Evolutionary conservation across 75 land plant species (phyloP).

Genomic region (Picea sitchensis): DNA sequence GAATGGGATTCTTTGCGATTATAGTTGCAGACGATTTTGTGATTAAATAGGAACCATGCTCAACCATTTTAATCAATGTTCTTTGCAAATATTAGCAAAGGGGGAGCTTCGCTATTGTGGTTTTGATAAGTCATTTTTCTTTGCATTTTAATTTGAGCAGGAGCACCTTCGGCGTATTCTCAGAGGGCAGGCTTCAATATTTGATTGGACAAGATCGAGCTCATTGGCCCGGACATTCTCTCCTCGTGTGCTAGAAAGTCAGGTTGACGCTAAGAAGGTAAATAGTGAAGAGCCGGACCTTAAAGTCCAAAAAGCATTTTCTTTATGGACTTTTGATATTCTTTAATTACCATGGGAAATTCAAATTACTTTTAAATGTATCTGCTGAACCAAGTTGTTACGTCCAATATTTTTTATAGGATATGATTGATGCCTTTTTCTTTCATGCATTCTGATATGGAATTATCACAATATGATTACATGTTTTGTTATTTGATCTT

Average conservation of each 20-base stretch:
- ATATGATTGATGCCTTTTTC: not conserved
- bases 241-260: conserved; percentile 91
- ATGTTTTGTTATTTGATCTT: not conserved
- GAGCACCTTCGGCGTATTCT: conserved; percentile 93
- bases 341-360: too few relatives aligned
- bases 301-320: not conserved
- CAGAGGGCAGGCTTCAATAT: conserved; percentile 87
- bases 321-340: not conserved
- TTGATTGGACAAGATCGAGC: conserved; percentile 88
- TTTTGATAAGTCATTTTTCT: not conserved
- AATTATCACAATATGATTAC: not conserved
- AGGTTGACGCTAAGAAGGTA: conserved; percentile 98
- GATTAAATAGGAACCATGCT: too few relatives aligned
- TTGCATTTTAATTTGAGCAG: conserved; percentile 26
- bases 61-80: not conserved
- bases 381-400: not conserved
- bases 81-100: not conserved
- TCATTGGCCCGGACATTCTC: conserved; percentile 92
- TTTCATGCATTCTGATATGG: not conserved
- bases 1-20: not conserved
- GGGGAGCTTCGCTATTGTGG: not conserved
- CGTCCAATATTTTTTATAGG: not conserved
- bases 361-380: too few relatives aligned
- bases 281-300: not conserved
- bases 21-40: too few relatives aligned